Evolutionary conservation across 2,329 filamentous ascomycete genomes (phyloP), one percentile per base, ranked within the genome.

Genomic region (Cladophialophora immunda): DNA sequence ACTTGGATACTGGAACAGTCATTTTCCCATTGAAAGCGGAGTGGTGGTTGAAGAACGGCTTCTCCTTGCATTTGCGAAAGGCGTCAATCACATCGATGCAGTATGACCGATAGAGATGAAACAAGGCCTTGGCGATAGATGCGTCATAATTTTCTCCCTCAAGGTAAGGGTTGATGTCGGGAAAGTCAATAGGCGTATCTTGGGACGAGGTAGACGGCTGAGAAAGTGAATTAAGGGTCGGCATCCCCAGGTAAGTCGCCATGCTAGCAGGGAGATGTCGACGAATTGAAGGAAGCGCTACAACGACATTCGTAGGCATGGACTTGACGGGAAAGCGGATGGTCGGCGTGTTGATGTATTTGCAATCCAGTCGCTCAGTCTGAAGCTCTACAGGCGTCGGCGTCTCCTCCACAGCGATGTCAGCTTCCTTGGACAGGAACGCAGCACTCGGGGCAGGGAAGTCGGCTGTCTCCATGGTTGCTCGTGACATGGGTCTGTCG

Each of bases 1-100:
- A 82, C 78, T 96, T 97, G 78, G 97, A 93, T 2, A 98, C 94
- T 5, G 95, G 95, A 79, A 97, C 96, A 0, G 95, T 99, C 74
- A 99, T 86, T 1, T 94, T 98, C 63, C 95, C 95, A 75, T 97
- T 93, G 78, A 99, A 98, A 0, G 94, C 95, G 5, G 92, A 94
- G 77, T 96, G 97, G 17, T 97, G 87, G 71, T 96, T 92, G 77
- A 97, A 97, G 78, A 99, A 97, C 6, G 93, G 94, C 81, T 97
- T 97, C 78, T 97, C 93, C 76, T 95, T 96, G 84, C 94, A 97
- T 78, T 92, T 98, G 32, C 95, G 91, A 68, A 99, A 93, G 73
- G 93, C 94, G 79, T 99, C 95, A 34, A 99, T 91, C 4, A 99
- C 86, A 0, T 94, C 97, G 15, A 95, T 97, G 77, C 94, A 97